Evolutionary conservation across 768 basidiomycete genomes (phyloP).

Genomic region (Holtermannia corniformis): DNA sequence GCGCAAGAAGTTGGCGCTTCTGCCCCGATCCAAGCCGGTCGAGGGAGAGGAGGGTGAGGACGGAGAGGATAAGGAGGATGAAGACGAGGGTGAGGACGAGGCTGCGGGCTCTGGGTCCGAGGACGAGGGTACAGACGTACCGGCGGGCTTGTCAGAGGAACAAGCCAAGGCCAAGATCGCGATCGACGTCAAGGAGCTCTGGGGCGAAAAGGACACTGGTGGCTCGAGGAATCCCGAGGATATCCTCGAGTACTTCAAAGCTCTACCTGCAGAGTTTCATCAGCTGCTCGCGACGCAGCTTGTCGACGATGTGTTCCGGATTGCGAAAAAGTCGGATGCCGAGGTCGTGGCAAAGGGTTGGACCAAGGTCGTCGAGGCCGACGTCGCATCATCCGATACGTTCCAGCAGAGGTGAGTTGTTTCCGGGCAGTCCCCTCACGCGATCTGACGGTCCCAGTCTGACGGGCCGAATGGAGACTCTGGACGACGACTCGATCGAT

Average conservation of each 20-base stretch:
- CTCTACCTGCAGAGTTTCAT: slow-evolving; percentile 58
- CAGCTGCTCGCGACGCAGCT: slow-evolving; percentile 64
- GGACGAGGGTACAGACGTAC: slow-evolving; percentile 16
- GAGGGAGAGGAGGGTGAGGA: slow-evolving; percentile 35
- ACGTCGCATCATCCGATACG: slow-evolving; percentile 50
- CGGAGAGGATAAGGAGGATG: slow-evolving; percentile 46
- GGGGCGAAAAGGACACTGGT: slow-evolving; percentile 48
- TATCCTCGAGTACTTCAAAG: slow-evolving; percentile 75
- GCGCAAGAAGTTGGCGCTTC: slow-evolving; percentile 62
- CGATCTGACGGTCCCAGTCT: slow-evolving; percentile 8
- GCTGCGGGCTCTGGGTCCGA: slow-evolving; percentile 28
- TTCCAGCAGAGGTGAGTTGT: slow-evolving; percentile 55
- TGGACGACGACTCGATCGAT: slow-evolving; percentile 85
- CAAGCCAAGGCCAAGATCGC: slow-evolving; percentile 65
- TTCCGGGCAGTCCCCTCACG: neutral
- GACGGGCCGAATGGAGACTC: slow-evolving; percentile 40
- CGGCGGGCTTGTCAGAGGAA: slow-evolving; percentile 53
- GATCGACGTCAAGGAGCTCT: slow-evolving; percentile 75
- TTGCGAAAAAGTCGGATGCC: slow-evolving; percentile 65
- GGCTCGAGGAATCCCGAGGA: slow-evolving; percentile 61
- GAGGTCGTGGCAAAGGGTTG: slow-evolving; percentile 70
- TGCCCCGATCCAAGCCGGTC: slow-evolving; percentile 68
- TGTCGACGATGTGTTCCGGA: slow-evolving; percentile 62
- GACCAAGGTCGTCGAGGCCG: slow-evolving; percentile 52
- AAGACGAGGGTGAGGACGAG: slow-evolving; percentile 43